Evolutionary conservation across 78 protist species (phyloP).

Genomic region (Protostelium mycophagum): DNA sequence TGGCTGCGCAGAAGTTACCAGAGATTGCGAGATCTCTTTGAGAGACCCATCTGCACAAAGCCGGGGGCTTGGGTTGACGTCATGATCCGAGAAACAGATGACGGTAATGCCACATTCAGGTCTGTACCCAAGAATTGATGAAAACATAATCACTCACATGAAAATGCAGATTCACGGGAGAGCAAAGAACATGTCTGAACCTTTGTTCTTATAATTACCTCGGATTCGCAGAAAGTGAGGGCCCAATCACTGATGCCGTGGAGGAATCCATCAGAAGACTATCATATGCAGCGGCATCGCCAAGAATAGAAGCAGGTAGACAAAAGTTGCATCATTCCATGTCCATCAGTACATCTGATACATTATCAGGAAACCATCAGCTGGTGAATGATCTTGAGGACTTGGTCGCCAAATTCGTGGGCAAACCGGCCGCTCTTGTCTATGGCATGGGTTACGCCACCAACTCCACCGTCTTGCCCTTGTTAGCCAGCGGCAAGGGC

Average conservation of each 20-base stretch:
- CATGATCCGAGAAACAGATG: slow-evolving; percentile 44
- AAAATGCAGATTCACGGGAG: slow-evolving; percentile 49
- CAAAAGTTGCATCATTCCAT: neutral
- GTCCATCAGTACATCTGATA: neutral
- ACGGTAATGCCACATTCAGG: neutral
- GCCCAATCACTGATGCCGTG: slow-evolving; percentile 56
- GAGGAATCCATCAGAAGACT: slow-evolving; percentile 23
- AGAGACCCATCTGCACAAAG: slow-evolving; percentile 82
- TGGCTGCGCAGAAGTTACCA: slow-evolving; percentile 83
- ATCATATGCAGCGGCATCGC: slow-evolving; percentile 31
- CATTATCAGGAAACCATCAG: neutral
- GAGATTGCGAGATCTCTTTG: slow-evolving; percentile 86
- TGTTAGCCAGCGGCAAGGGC: slow-evolving; percentile 68
- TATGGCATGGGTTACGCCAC: slow-evolving; percentile 99
- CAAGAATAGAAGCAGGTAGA: slow-evolving; percentile 27
- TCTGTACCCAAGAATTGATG: neutral
- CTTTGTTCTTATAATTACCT: slow-evolving; percentile 97
- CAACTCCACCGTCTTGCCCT: slow-evolving; percentile 91
- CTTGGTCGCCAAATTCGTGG: slow-evolving; percentile 83
- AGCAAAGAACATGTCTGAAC: slow-evolving; percentile 67
- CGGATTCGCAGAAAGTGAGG: slow-evolving; percentile 88
- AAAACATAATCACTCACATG: neutral
- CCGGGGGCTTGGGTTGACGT: slow-evolving; percentile 83
- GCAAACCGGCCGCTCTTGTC: slow-evolving; percentile 84
- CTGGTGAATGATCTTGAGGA: slow-evolving; percentile 11